These are phyloP conservation scores for Brettanomyces custersianus DNA, from an alignment of 805 yeast genomes.

Conservation along the genomic window DNA sequence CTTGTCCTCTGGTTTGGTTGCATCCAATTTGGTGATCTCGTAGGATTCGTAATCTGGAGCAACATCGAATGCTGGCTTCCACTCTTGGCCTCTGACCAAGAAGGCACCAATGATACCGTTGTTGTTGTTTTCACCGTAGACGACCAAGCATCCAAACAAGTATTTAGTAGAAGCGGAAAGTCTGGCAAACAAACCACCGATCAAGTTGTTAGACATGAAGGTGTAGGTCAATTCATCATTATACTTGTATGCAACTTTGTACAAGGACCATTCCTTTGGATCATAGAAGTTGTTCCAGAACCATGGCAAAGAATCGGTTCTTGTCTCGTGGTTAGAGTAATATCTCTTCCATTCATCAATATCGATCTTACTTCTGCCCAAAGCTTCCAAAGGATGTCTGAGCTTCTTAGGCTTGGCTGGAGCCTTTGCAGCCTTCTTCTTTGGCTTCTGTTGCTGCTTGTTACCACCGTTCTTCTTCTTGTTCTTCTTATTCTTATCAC, in stretches of 20 bases:
- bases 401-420: constrained; percentile 62
- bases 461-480: constrained; percentile 31
- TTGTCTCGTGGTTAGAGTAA: constrained; percentile 96
- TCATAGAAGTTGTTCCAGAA: constrained; percentile 91
- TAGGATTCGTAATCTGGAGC: constrained; percentile 99
- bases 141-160: constrained; percentile 89
- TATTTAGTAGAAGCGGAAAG: constrained; percentile 84
- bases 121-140: constrained; percentile 97
- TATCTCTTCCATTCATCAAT: constrained; percentile 93
- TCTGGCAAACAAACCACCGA: constrained; percentile 98
- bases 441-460: constrained; percentile 19
- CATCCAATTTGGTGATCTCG: constrained; percentile 73
- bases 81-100: constrained; percentile 91
- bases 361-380: constrained; percentile 61
- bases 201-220: constrained; percentile 96
- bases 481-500: constrained; percentile 62
- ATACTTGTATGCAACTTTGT: constrained; percentile 94
- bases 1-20: constrained; percentile 65
- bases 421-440: constrained; percentile 24
- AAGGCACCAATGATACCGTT: constrained; percentile 96
- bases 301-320: constrained; percentile 91
- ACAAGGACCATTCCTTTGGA: constrained; percentile 88
- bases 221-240: constrained; percentile 95
- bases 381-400: constrained; percentile 83
- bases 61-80: constrained; percentile 86